Evolutionary conservation across 208 protist genomes (phyloP).

Genomic region (Acanthamoeba rhysodes): DNA sequence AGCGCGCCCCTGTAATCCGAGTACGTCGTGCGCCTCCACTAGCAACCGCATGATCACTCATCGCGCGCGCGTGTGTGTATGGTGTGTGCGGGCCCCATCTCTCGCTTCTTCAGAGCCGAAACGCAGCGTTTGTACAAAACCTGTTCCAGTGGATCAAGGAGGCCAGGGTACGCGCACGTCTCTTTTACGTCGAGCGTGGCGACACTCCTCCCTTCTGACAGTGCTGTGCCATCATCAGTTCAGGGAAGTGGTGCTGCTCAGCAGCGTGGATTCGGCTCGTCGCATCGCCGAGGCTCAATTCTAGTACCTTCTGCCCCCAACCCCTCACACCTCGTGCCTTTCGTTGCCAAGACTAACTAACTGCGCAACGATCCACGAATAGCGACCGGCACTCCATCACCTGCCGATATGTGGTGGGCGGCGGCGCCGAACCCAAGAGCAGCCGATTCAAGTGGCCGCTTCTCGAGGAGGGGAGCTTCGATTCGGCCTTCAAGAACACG

Average conservation of each 20-base stretch:
- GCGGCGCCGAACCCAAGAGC: background rate
- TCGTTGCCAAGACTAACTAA: background rate
- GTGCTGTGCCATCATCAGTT: background rate
- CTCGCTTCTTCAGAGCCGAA: background rate
- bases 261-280: slow-evolving; percentile 43
- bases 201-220: background rate
- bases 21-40: background rate
- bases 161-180: background rate
- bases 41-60: background rate
- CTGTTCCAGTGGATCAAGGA: slow-evolving; percentile 35
- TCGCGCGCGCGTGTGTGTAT: no score
- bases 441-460: slow-evolving; percentile 16
- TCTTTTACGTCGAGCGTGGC: background rate
- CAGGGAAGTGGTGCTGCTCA: slow-evolving; percentile 45
- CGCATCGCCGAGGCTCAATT: background rate
- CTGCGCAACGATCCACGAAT: background rate
- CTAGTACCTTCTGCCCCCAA: background rate
- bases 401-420: background rate
- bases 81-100: background rate
- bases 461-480: slow-evolving; percentile 61
- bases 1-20: slow-evolving; percentile 23
- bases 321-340: background rate
- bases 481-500: slow-evolving; percentile 35
- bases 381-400: background rate
- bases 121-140: slow-evolving; percentile 41